These are phyloP conservation scores for Venturia nashicola DNA, from an alignment of 2,329 filamentous ascomycete genomes.

Conservation along the genomic window DNA sequence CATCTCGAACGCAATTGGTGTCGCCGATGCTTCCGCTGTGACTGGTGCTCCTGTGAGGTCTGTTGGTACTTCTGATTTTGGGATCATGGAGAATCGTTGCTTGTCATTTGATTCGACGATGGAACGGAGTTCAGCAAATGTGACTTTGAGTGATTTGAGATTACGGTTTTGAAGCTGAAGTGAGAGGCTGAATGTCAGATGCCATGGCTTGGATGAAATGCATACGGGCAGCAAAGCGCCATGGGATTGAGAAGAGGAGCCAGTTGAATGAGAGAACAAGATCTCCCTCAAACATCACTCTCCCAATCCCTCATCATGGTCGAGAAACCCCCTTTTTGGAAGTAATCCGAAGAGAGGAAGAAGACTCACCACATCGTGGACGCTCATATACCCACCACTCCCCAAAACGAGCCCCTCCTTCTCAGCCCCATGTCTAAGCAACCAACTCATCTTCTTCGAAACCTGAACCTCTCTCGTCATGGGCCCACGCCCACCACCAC, in stretches of 20 bases:
- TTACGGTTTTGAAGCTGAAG: constrained; percentile 46
- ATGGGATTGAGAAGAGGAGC: background rate
- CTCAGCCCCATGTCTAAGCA: constrained; percentile 50
- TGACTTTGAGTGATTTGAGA: constrained; percentile 58
- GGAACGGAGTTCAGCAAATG: constrained; percentile 57
- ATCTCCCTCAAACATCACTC: no score
- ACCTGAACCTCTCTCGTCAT: constrained; percentile 29
- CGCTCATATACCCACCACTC: constrained; percentile 46
- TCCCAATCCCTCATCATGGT: background rate
- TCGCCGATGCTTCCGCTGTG: constrained; percentile 41
- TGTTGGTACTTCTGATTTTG: constrained; percentile 23
- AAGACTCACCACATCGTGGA: constrained; percentile 42
- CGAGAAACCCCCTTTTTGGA: no score
- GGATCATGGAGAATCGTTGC: constrained; percentile 74
- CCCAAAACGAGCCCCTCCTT: constrained; percentile 47
- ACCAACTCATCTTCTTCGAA: constrained; percentile 37
- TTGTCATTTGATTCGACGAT: constrained; percentile 72
- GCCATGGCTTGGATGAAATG: background rate
- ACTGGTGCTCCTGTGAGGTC: constrained; percentile 40
- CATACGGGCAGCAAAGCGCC: background rate
- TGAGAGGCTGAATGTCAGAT: background rate
- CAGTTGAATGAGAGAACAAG: background rate
- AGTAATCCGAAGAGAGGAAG: background rate
- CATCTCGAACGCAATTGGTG: constrained; percentile 9
- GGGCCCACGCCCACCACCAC: background rate